Base-by-base conservation (phyloP, 371 early-diverging fungal genomes). In the Amoeboaphelidium occidentale region DNA sequence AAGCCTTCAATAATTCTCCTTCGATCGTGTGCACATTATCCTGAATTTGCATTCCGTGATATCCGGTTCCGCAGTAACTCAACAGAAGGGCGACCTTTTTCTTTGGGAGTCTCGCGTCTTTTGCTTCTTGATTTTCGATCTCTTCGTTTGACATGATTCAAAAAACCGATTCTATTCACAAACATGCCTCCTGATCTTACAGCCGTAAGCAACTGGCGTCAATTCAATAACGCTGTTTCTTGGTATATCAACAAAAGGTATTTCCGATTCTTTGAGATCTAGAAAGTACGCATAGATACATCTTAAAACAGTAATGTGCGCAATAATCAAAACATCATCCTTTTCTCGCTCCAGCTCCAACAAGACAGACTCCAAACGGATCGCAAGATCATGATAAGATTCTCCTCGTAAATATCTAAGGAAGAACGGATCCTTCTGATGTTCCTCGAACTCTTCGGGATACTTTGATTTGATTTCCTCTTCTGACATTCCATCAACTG, bases 1-100 rank as follows among this genome's bases (percentile, higher is more conserved):
- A 58, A 1, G 84, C 84, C 43, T 73, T 67, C 61, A 81, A 82
- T 14, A 88, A 56, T 2, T 78, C 84, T 21, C 72, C 67, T 57
- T 88, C 89, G 52, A 88, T 84, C 0, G 84, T 79, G 42, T 64
- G 62, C 0, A 73, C 74, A 2, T 65, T 67, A 1, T 72, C 75
- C 53, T 84, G 84, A 21, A 81, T 66, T 60, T 94, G 93, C 90
- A 93, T 84, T 25, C 97, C 97, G 51, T 82, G 77, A 65, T 85
- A 97, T 0, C 78, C 83, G n/a, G 87, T 76, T 2, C 97, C 97
- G 57, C 82, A 81, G 63, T 79, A 97, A 3, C 89, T 85, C 57
- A 93, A 59, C 45, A 92, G 55, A 1, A 92, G 56, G 0, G 88
- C 93, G 0, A 88, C 79, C 51, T 83, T 81, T 42, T 74, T 70